phyloP scores from a whole-genome alignment of 371 early-diverging fungal genomes.

The Circinella minor region DNA sequence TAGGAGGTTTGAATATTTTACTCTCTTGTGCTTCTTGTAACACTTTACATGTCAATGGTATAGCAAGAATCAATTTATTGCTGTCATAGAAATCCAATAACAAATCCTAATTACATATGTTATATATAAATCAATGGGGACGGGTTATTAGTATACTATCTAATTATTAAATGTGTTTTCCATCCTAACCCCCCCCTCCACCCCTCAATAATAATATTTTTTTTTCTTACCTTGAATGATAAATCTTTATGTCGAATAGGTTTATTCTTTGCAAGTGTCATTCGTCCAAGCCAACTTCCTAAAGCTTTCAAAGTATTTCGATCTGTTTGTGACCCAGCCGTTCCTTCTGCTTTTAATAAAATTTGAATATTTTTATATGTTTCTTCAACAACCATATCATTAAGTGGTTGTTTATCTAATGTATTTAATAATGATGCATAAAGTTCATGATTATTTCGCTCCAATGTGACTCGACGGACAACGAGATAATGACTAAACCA shows the following conservation, averaged over 20 bases:
- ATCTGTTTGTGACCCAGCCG: conserved; percentile 83
- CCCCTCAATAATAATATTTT: background rate
- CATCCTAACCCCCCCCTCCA: too few species aligned
- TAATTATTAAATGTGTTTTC: too few species aligned
- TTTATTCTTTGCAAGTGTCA: conserved; percentile 89
- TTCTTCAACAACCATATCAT: conserved; percentile 80
- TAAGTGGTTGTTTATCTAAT: conserved; percentile 61
- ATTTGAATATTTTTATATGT: conserved; percentile 84
- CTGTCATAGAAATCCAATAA: conserved; percentile 87
- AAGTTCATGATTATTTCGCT: conserved; percentile 92
- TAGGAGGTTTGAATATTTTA: conserved; percentile 92
- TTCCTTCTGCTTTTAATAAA: conserved; percentile 88
- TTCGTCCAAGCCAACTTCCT: conserved; percentile 95
- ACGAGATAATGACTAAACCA: conserved; percentile 96
- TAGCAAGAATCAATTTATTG: conserved; percentile 87
- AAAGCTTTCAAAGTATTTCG: conserved; percentile 90
- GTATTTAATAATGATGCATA: conserved; percentile 81
- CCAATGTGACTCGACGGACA: conserved; percentile 90
- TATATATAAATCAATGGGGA: too few species aligned
- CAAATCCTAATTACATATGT: conserved; percentile 60
- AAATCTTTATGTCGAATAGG: conserved; percentile 95
- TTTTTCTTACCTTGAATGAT: conserved; percentile 77
- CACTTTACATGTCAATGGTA: conserved; percentile 98
- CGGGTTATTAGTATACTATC: too few species aligned
- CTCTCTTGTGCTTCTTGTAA: conserved; percentile 84